Evolutionary conservation across 106 monocot species (phyloP).

Genomic region (Acorus calamus): DNA sequence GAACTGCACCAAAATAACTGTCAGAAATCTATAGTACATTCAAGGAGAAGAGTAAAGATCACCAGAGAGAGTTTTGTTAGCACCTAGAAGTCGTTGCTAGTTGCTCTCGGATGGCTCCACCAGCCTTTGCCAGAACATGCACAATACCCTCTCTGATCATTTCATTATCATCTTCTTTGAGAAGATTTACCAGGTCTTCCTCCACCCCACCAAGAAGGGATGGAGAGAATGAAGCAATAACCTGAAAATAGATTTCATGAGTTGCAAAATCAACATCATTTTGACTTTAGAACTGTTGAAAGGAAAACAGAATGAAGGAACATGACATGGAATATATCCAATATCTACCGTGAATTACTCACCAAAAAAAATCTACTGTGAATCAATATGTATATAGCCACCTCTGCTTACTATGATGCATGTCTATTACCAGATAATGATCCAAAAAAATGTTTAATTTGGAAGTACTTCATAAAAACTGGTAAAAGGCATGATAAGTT

Average conservation of each 20-base stretch:
- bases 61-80: not conserved
- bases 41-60: not conserved
- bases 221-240: constrained; percentile 67
- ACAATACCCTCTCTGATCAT: constrained; percentile 84
- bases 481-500: too few species aligned
- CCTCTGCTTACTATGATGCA: too few species aligned
- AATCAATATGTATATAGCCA: too few species aligned
- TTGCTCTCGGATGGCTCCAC: constrained; percentile 81
- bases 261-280: constrained; percentile 1
- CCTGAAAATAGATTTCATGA: constrained; percentile 26
- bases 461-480: too few species aligned
- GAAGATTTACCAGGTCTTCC: constrained; percentile 64
- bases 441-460: too few species aligned
- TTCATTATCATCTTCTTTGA: constrained; percentile 75
- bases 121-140: constrained; percentile 89
- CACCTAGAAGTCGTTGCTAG: constrained; percentile 67
- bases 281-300: too few species aligned
- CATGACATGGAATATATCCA: too few species aligned
- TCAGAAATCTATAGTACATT: not conserved
- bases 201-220: constrained; percentile 59
- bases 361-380: too few species aligned
- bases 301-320: not conserved
- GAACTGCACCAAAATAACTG: constrained; percentile 44
- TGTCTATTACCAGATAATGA: too few species aligned
- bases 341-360: too few species aligned